phyloP scores from a whole-genome alignment of 306 rosid genomes.

The Prunus mongolica region DNA sequence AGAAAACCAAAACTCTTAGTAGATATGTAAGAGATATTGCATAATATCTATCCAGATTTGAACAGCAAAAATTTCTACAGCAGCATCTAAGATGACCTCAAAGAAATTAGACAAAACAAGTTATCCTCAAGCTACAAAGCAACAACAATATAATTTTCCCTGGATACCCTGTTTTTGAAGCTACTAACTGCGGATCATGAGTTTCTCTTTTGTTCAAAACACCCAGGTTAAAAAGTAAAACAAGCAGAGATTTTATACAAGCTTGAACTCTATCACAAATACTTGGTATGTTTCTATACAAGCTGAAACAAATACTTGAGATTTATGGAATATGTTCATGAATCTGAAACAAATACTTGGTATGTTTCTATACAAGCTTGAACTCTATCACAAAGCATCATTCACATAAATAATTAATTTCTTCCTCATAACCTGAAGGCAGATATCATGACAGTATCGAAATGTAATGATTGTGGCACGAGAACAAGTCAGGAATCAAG shows the following conservation, averaged over 20 bases:
- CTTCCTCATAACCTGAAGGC: not conserved
- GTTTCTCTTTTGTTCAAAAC: not conserved
- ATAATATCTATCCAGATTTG: not conserved
- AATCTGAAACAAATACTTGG: not conserved
- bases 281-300: too few relatives aligned
- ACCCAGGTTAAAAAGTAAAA: not conserved
- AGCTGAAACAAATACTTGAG: too few relatives aligned
- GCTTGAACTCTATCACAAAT: too few relatives aligned
- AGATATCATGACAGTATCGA: not conserved
- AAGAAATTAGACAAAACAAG: not conserved
- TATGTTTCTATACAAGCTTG: not conserved
- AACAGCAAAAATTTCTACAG: not conserved
- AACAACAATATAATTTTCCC: not conserved
- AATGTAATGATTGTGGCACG: too few relatives aligned
- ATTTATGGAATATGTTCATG: not conserved
- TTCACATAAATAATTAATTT: not conserved
- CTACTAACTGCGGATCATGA: not conserved
- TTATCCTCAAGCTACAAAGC: not conserved
- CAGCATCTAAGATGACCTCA: not conserved
- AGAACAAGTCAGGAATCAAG: not conserved
- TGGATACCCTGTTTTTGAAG: not conserved
- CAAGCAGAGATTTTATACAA: not conserved
- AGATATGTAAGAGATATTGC: not conserved
- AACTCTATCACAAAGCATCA: not conserved
- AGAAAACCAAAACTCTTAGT: constrained; percentile 7